Evolutionary conservation across 2,329 filamentous ascomycete species (phyloP), one percentile per base, ranked within the genome.

Genomic region (Myriosclerotinia duriaeana): DNA sequence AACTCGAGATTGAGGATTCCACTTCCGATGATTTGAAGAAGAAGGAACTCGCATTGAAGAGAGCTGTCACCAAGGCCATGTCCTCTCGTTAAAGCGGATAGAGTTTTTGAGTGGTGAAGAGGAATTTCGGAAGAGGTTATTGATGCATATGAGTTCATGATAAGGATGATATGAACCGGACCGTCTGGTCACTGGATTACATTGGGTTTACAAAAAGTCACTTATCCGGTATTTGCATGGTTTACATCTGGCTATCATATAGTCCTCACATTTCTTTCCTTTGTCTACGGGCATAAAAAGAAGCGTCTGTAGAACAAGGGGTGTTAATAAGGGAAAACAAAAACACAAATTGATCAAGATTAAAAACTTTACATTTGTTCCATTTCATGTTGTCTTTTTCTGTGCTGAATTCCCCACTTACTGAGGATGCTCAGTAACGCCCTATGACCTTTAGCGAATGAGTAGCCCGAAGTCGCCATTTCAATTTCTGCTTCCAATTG

Each of bases 41-140:
- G 92, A 96, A 97, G 89, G 95, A 99, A 87, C 85, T 99, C 73
- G 93, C 93, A 69, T 87, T 99, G 72, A 99, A 98, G 92, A 87
- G 95, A 78, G 87, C 96, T 75, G 93, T 99, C 76, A 99, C 95
- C 82, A 99, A 98, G 90, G 93, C 73, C 48, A 96, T 96, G 92
- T 89, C 92, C 72, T 93, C 92, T 78, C 89, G 92, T 82, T 96
- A 93, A 88, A 53, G 38, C 17, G 36, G n/a, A 7, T 40, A 26
- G 34, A 61, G 58, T 52, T 68, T 5, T 53, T 68, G 63, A 42
- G 50, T 70, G 59, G 50, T 63, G 48, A 53, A 64, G 65, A 61
- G 71, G 71, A 70, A 69, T 66, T 66, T 56, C 67, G 66, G 71
- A 67, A 52, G 62, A 69, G 66, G 71, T 67, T 71, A 66, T 72